These are phyloP conservation scores for Entomortierella parvispora DNA, from an alignment of 192 early-diverging fungal genomes.

Conservation along the genomic window DNA sequence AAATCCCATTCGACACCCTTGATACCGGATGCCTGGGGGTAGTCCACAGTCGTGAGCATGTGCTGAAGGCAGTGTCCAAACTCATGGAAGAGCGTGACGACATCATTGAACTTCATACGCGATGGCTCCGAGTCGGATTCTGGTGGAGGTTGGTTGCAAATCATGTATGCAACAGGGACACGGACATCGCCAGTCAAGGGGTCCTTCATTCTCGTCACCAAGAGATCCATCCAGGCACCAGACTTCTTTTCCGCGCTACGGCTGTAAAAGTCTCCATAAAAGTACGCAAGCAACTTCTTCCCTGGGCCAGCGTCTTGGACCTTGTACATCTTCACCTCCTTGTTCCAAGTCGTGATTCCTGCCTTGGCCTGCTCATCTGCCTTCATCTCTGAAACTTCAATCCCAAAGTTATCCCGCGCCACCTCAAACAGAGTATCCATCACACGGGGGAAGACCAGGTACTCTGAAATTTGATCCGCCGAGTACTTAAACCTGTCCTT, in stretches of 20 bases:
- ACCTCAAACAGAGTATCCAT: constrained; percentile 66
- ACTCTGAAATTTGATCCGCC: constrained; percentile 65
- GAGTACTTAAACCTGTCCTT: constrained; percentile 62
- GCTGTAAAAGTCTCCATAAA: constrained; percentile 69
- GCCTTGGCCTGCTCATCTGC: constrained; percentile 37
- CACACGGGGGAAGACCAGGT: constrained; percentile 64
- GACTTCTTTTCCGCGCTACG: constrained; percentile 65
- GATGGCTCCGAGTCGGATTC: constrained; percentile 51
- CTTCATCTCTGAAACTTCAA: constrained; percentile 58
- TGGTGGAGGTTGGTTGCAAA: constrained; percentile 67
- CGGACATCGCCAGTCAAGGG: constrained; percentile 42
- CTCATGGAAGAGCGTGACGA: constrained; percentile 71
- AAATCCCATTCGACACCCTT: constrained; percentile 75
- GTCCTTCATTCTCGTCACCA: constrained; percentile 58
- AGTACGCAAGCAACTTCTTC: constrained; percentile 59
- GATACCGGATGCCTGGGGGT: constrained; percentile 67
- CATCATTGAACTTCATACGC: constrained; percentile 68
- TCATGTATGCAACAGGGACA: constrained; percentile 66
- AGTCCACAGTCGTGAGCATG: constrained; percentile 67
- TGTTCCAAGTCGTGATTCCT: constrained; percentile 60
- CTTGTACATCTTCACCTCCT: constrained; percentile 67
- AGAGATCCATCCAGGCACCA: constrained; percentile 71
- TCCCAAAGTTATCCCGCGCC: constrained; percentile 57
- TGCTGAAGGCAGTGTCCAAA: constrained; percentile 73
- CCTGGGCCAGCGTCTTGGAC: constrained; percentile 54